phyloP scores from a whole-genome alignment of 2,329 filamentous ascomycete genomes.

The Colletotrichum sublineola region DNA sequence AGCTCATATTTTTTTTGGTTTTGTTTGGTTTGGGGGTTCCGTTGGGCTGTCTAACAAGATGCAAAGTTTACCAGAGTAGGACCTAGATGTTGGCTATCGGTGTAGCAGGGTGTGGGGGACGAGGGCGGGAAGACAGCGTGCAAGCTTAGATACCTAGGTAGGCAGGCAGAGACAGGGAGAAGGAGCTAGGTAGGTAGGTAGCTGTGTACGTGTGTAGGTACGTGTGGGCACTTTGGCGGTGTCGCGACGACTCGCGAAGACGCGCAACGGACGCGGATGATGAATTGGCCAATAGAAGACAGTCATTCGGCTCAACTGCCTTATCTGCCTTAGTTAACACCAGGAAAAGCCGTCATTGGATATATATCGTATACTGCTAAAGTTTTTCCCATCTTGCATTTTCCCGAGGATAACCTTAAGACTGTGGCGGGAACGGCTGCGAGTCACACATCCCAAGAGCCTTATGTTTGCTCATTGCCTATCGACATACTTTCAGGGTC shows the following conservation, averaged over 20 bases:
- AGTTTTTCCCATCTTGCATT: conserved; percentile 4
- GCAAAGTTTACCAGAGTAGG: conserved; percentile 6
- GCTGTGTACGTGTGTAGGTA: too few relatives aligned
- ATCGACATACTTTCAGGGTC: conserved; percentile 16
- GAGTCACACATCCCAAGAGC: not conserved
- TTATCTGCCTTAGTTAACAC: not conserved
- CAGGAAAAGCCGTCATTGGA: not conserved
- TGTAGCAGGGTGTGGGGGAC: conserved; percentile 7
- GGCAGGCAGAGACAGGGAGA: too few relatives aligned
- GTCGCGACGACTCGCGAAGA: conserved; percentile 35
- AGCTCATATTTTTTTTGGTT: conserved; percentile 48
- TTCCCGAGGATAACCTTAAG: conserved; percentile 2
- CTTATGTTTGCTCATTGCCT: conserved; percentile 11
- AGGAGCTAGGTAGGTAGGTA: too few relatives aligned
- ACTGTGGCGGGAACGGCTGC: conserved; percentile 18
- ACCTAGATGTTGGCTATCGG: not conserved
- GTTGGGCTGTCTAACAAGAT: not conserved
- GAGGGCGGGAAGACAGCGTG: too few relatives aligned
- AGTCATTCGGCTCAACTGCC: not conserved
- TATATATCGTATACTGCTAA: not conserved
- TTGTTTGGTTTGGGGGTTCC: not conserved
- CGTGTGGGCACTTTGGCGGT: conserved; percentile 21
- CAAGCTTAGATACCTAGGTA: too few relatives aligned
- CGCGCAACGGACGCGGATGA: not conserved
- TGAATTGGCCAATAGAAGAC: conserved; percentile 37